Percentiles rank a stretch among this genome's conserved stretches.
These are phyloP conservation scores for Micractinium conductrix DNA, from an alignment of 139 green algal species.

Conservation along the genomic window DNA sequence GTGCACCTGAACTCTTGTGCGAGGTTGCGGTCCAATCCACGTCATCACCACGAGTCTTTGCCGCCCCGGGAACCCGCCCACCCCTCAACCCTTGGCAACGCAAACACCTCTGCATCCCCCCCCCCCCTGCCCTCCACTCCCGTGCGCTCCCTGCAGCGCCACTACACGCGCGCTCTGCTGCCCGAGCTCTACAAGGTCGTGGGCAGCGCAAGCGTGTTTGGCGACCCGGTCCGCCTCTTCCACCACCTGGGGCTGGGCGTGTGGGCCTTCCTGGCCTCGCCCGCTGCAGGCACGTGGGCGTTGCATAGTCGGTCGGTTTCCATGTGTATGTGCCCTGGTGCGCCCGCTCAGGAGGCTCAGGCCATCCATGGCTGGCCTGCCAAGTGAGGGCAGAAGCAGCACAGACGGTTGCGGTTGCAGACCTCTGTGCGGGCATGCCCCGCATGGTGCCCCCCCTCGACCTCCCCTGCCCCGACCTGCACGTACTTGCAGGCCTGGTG, in stretches of 20 bases:
- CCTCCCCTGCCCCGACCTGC: no score
- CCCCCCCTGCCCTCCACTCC: no score
- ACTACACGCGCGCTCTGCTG: slow-evolving; percentile 71
- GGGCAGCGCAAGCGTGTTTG: slow-evolving; percentile 54
- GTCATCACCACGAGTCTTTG: no score
- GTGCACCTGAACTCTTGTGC: neutral
- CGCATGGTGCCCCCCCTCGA: no score
- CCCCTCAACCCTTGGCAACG: no score
- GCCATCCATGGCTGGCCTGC: no score
- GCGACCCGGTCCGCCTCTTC: slow-evolving; percentile 59
- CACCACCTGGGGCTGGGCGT: slow-evolving; percentile 62
- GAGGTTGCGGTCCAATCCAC: no score
- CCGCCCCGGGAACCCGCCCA: no score
- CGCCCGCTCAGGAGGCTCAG: no score
- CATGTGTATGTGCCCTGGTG: no score
- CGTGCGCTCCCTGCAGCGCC: slow-evolving; percentile 40
- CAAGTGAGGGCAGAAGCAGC: neutral
- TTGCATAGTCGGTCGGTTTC: neutral
- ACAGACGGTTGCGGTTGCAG: neutral
- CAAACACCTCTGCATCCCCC: no score
- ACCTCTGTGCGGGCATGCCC: no score
- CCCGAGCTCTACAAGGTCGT: slow-evolving; percentile 72
- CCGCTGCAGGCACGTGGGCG: slow-evolving; percentile 27
- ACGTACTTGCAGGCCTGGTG: slow-evolving; percentile 40
- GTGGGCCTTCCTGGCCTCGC: slow-evolving; percentile 55